Evolutionary conservation across 2,329 filamentous ascomycete species (phyloP), one percentile per base, ranked within the genome.

Genomic region (Paracorniculantispora psalliotae): DNA sequence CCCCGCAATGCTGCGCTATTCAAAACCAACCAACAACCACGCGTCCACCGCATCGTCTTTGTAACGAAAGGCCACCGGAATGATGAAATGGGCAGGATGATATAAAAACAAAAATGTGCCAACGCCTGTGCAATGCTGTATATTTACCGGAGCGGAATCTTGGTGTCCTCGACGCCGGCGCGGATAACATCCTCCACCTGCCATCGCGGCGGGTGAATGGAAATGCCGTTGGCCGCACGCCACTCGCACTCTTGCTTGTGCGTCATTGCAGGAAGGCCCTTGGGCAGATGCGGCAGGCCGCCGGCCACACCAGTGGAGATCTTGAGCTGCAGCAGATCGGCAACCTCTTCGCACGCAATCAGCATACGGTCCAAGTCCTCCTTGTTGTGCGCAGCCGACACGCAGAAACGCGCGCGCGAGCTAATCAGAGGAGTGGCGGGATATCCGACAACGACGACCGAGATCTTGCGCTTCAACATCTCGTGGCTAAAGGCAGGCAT

Each of bases 401-500:
- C 86, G 72, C 94, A 99, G 84, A 99, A 97, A 50, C 94, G 89
- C 53, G 91, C 94, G 63, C 94, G 89, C 21, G 93, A 97, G 62
- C 90, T 96, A 67, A 97, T 96, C 48, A 99, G 83, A 1, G 94
- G 94, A 2, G 94, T 99, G 9, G 93, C 94, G 6, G 94, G 94
- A 72, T 99, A 99, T 55, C 93, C 94, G 62, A 99, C 94, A 48
- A 99, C 91, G 41, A 99, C 94, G 54, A 97, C 91, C 0, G 93
- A 94, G 67, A 99, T 97, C 75, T 97, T 97, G 70, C 94, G 91
- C 77, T 90, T 91, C 61, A 97, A 84, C 94, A 99, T 97, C 74
- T 97, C 94, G 72, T 96, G 94, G 52, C 92, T 97, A 75, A 99
- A 99, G 61, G 94, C 93, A 4, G 93, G 90, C 81, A 99, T 97